Conservation (phyloP, 164 flowering plant genomes). For the Stephania japonica region DNA sequence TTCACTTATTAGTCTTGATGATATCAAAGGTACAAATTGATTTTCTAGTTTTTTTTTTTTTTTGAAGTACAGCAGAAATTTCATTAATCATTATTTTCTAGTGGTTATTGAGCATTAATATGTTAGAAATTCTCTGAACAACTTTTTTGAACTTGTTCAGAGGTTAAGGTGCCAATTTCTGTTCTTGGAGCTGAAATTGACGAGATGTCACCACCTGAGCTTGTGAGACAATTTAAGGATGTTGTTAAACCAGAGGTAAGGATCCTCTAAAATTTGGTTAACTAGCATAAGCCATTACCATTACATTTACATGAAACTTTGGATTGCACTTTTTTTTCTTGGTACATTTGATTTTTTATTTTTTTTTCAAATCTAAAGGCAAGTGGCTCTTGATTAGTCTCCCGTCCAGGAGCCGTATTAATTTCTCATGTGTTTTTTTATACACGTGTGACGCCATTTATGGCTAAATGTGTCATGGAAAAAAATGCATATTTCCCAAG, state of each 20-base stretch:
- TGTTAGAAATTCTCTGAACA: not conserved
- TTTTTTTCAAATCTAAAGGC: no score
- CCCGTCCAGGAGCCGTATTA: no score
- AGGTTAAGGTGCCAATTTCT: conserved; percentile 52
- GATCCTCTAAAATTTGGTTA: not conserved
- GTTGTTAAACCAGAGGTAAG: conserved; percentile 53
- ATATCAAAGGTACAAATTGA: conserved; percentile 46
- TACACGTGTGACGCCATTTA: no score
- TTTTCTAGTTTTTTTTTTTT: not conserved
- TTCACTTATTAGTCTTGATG: conserved; percentile 54
- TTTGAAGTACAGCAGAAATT: not conserved
- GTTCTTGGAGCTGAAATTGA: conserved; percentile 78
- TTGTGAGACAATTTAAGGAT: conserved; percentile 62
- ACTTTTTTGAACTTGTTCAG: conserved; percentile 26
- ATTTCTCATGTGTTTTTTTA: no score
- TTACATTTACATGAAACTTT: no score
- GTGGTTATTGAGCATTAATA: not conserved
- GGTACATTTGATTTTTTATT: not conserved
- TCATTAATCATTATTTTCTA: not conserved
- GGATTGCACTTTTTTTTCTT: not conserved
- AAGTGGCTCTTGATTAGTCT: no score
- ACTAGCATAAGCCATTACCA: not conserved
- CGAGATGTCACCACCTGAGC: conserved; percentile 55
- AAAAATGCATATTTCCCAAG: no score
- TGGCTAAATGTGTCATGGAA: no score